These are phyloP conservation scores for Santalum album DNA, from an alignment of 164 flowering plant species.

Conservation along the genomic window DNA sequence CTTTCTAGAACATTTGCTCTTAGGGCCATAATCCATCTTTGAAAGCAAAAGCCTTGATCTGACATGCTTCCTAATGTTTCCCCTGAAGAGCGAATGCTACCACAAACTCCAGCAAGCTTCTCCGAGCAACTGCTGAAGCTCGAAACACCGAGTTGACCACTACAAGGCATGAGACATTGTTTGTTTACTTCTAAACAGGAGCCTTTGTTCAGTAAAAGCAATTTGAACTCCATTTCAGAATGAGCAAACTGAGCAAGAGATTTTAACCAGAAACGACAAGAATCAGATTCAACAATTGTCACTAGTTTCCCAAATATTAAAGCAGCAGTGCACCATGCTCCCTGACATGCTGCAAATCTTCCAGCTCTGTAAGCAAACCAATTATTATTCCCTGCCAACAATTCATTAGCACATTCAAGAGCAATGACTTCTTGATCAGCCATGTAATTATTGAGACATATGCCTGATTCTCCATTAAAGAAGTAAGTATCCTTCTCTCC, in stretches of 20 bases:
- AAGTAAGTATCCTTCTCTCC: constrained; percentile 6
- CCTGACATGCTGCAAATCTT: not conserved
- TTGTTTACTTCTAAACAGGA: not conserved
- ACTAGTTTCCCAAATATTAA: not conserved
- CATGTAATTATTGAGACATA: constrained; percentile 2
- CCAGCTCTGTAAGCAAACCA: not conserved
- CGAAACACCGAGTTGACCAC: constrained; percentile 9
- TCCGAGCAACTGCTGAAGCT: constrained; percentile 11
- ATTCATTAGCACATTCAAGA: not conserved
- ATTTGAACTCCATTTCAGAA: not conserved
- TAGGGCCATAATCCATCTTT: constrained; percentile 64
- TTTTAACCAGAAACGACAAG: not conserved
- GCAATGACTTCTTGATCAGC: not conserved
- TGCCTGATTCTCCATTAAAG: constrained; percentile 2
- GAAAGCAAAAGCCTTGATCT: constrained; percentile 39
- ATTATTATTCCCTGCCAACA: not conserved
- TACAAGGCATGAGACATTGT: not conserved
- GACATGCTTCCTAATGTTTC: constrained; percentile 23
- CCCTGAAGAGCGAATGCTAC: constrained; percentile 23
- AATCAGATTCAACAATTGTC: not conserved
- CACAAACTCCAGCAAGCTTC: constrained; percentile 22
- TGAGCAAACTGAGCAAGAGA: not conserved
- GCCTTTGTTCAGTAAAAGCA: not conserved
- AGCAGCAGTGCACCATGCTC: not conserved
- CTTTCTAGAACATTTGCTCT: constrained; percentile 37